phyloP scores from a whole-genome alignment of 208 protist species.

The Novymonas esmeraldas region DNA sequence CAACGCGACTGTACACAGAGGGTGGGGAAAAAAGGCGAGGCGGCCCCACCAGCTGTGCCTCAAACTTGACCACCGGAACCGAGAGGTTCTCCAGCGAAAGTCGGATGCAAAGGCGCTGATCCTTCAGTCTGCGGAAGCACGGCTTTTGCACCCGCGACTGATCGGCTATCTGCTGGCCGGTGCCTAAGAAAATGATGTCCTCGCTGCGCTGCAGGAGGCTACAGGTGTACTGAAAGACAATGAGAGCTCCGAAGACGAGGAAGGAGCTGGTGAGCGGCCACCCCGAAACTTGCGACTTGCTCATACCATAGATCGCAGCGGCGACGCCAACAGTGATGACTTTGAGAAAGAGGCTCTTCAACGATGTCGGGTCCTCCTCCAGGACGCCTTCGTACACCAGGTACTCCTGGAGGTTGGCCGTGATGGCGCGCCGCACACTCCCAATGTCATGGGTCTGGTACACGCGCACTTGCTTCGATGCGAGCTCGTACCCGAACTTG shows the following conservation, averaged over 20 bases:
- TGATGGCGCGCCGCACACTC: constrained; percentile 43
- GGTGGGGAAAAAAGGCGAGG: constrained; percentile 34
- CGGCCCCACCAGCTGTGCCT: constrained; percentile 49
- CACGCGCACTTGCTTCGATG: constrained; percentile 60
- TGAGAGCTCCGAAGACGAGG: constrained; percentile 14
- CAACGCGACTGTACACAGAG: constrained; percentile 38
- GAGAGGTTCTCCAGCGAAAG: constrained; percentile 31
- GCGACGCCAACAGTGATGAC: constrained; percentile 11
- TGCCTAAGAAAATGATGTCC: constrained; percentile 33
- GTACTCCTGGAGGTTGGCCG: constrained; percentile 60
- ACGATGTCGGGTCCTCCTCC: constrained; percentile 32
- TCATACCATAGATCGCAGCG: constrained; percentile 16
- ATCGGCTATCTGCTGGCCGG: constrained; percentile 7
- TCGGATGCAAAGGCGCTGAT: constrained; percentile 44
- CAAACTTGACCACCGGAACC: constrained; percentile 37
- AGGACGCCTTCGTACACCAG: constrained; percentile 40
- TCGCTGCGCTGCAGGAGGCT: constrained; percentile 18
- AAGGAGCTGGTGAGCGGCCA: background rate
- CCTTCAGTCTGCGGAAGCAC: constrained; percentile 32
- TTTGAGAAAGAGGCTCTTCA: constrained; percentile 26
- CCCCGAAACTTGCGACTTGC: constrained; percentile 8
- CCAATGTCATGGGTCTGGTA: constrained; percentile 53
- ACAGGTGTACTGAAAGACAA: constrained; percentile 19
- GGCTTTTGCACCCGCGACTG: constrained; percentile 9
- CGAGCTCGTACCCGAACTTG: constrained; percentile 74